phyloP scores from a whole-genome alignment of 441 rosid species.

The Syzygium malaccense region DNA sequence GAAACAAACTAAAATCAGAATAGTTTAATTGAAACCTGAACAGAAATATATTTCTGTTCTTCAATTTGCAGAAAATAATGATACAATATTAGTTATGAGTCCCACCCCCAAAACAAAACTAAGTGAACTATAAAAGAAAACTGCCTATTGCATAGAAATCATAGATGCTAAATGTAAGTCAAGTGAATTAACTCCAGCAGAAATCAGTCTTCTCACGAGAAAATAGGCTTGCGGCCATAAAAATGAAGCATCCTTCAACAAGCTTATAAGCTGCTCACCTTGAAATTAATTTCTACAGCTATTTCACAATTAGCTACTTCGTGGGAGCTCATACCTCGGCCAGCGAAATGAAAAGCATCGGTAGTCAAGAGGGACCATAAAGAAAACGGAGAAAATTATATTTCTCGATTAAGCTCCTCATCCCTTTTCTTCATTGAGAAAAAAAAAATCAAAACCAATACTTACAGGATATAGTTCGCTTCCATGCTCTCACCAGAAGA shows the following conservation, averaged over 20 bases:
- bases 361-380: background rate
- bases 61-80: background rate
- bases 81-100: background rate
- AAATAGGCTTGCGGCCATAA: background rate
- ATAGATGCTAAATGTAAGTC: background rate
- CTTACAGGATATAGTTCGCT: background rate
- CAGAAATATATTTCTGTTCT: background rate
- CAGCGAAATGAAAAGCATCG: background rate
- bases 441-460: background rate
- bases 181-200: background rate
- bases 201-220: background rate
- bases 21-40: background rate
- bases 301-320: background rate
- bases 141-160: background rate
- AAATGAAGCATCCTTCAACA: background rate
- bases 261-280: background rate
- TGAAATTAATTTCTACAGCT: background rate
- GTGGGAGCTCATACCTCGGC: background rate
- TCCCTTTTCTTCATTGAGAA: background rate
- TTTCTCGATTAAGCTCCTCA: background rate
- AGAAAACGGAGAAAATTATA: background rate
- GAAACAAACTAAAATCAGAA: background rate
- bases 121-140: background rate
- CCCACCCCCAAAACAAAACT: background rate
- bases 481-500: background rate